Conservation (phyloP, 768 basidiomycete genomes). For the Tubosaeta sp. region DNA sequence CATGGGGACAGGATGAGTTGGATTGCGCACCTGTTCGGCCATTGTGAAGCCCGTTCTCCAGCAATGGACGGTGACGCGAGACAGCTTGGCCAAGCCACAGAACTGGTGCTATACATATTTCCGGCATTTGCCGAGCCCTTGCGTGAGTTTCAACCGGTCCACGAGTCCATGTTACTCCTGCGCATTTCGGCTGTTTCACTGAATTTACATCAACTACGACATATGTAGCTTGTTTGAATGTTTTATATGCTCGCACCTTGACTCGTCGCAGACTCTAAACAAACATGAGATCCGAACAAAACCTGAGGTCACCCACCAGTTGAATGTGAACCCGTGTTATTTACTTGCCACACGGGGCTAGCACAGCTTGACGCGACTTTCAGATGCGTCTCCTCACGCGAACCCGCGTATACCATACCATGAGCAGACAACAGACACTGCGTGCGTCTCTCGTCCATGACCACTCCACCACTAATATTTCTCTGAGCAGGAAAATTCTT, state of each 20-base stretch:
- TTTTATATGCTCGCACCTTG: no score
- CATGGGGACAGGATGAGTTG: neutral
- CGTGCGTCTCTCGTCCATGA: slow-evolving; percentile 35
- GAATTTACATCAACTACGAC: no score
- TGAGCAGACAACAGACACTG: slow-evolving; percentile 74
- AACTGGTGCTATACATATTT: slow-evolving; percentile 37
- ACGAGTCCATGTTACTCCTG: no score
- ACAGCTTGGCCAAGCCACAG: slow-evolving; percentile 32
- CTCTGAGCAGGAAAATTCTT: slow-evolving; percentile 62
- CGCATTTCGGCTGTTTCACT: no score
- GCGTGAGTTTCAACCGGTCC: no score
- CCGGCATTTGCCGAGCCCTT: slow-evolving; percentile 34
- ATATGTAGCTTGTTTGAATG: neutral
- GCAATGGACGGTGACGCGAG: slow-evolving; percentile 1
- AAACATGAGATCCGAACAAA: no score
- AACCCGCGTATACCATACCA: slow-evolving; percentile 25
- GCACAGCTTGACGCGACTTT: slow-evolving; percentile 1
- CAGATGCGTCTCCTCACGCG: slow-evolving; percentile 25
- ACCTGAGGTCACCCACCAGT: no score
- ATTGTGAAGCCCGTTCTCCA: slow-evolving; percentile 33
- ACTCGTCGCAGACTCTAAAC: no score
- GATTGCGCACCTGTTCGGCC: slow-evolving; percentile 55
- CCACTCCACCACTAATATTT: neutral
- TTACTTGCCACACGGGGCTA: neutral
- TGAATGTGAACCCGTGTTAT: no score